These are phyloP conservation scores for Colletotrichum sp. DNA, from an alignment of 2,329 filamentous ascomycete genomes.

Conservation along the genomic window DNA sequence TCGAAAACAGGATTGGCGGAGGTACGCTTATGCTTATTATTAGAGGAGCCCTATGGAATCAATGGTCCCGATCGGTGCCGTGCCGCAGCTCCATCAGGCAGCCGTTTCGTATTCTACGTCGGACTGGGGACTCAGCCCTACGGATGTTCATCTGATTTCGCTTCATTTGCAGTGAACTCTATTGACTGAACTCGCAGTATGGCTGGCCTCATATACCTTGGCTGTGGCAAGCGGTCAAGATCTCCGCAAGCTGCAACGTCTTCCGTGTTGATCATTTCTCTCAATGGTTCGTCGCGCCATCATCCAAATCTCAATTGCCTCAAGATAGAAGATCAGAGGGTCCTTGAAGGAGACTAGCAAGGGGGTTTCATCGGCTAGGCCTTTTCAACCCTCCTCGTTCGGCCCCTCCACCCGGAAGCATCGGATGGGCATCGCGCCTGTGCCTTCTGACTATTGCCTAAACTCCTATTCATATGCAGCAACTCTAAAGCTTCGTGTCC, in stretches of 20 bases:
- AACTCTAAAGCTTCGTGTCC: neutral
- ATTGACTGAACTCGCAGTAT: neutral
- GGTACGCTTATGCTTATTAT: neutral
- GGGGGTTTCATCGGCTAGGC: neutral
- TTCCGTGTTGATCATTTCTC: neutral
- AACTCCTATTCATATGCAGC: neutral
- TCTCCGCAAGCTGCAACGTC: neutral
- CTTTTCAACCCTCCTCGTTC: neutral
- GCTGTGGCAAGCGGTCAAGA: neutral
- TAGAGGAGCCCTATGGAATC: neutral
- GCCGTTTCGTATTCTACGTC: neutral
- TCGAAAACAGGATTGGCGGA: neutral
- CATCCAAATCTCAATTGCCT: neutral
- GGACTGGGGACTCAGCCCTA: neutral
- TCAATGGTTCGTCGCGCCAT: neutral
- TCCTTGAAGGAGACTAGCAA: neutral
- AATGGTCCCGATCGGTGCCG: neutral
- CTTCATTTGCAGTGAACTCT: neutral
- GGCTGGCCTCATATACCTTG: no score
- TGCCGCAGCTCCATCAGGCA: neutral
- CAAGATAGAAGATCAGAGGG: neutral
- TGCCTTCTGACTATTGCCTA: neutral
- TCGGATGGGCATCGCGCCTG: neutral
- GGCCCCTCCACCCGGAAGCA: neutral
- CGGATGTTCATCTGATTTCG: neutral